Percentiles rank a stretch among this genome's conserved stretches.
phyloP scores from a whole-genome alignment of 1,139 yeast species.

The Lodderomyces jiufengensis region DNA sequence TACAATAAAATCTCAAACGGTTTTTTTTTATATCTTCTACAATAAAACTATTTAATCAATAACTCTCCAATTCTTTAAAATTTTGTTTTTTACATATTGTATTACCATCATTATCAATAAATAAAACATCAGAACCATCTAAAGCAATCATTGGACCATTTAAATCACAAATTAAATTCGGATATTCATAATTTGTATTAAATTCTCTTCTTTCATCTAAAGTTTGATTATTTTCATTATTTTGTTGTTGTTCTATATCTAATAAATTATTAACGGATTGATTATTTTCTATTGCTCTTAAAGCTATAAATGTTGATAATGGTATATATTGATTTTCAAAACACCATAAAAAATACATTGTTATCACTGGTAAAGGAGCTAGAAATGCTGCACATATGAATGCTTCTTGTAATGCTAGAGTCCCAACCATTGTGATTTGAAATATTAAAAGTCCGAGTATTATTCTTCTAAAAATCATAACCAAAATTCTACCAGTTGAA shows the following conservation, averaged over 20 bases:
- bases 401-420: conserved; percentile 75
- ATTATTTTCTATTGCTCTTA: conserved; percentile 45
- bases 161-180: conserved; percentile 59
- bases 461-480: conserved; percentile 57
- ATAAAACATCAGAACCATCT: conserved; percentile 59
- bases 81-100: conserved; percentile 18
- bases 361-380: conserved; percentile 70
- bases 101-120: conserved; percentile 58
- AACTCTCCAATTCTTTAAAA: conserved; percentile 13
- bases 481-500: conserved; percentile 71
- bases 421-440: conserved; percentile 90
- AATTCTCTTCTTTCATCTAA: conserved; percentile 67
- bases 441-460: conserved; percentile 58
- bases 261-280: no score
- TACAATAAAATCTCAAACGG: no score
- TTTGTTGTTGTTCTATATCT: conserved; percentile 14
- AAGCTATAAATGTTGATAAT: conserved; percentile 77
- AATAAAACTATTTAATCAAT: no score
- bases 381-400: conserved; percentile 68
- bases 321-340: conserved; percentile 82
- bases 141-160: conserved; percentile 82
- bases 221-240: conserved; percentile 29
- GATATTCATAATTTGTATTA: conserved; percentile 72
- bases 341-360: conserved; percentile 69
- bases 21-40: conserved; percentile 3